These are phyloP conservation scores for Lentinus tigrinus DNA, from an alignment of 768 basidiomycete genomes.

Conservation along the genomic window DNA sequence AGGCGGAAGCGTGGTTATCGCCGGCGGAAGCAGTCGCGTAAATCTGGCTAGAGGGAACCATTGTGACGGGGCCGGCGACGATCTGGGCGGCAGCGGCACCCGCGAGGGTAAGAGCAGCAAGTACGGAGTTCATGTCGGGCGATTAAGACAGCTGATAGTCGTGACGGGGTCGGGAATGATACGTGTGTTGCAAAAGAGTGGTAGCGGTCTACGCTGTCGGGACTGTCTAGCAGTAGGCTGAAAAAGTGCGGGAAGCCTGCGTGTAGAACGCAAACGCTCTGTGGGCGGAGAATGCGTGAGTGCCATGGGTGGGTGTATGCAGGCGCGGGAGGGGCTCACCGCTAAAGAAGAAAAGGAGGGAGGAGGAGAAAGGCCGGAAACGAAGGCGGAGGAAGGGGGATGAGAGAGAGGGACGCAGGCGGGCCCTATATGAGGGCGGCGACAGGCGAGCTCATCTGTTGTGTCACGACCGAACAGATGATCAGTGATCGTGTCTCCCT, in stretches of 20 bases:
- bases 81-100: conserved; percentile 57
- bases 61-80: conserved; percentile 29
- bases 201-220: conserved; percentile 71
- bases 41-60: conserved; percentile 25
- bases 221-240: conserved; percentile 64
- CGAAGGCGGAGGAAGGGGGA: conserved; percentile 41
- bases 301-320: neutral
- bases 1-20: conserved; percentile 29
- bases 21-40: conserved; percentile 32
- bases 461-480: conserved; percentile 35
- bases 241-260: conserved; percentile 41
- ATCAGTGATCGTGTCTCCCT: conserved; percentile 25
- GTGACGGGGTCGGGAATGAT: conserved; percentile 35
- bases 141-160: conserved; percentile 30
- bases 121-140: conserved; percentile 63
- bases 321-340: too few relatives aligned
- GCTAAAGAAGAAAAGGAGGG: conserved; percentile 29
- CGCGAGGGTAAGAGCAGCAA: conserved; percentile 58
- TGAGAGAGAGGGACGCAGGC: conserved; percentile 25
- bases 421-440: conserved; percentile 35
- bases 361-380: conserved; percentile 35
- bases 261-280: conserved; percentile 45
- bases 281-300: neutral
- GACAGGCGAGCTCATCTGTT: conserved; percentile 23
- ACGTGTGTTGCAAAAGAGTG: conserved; percentile 37